Conservation (phyloP, 768 basidiomycete species). For the Polyporus arcularius region DNA sequence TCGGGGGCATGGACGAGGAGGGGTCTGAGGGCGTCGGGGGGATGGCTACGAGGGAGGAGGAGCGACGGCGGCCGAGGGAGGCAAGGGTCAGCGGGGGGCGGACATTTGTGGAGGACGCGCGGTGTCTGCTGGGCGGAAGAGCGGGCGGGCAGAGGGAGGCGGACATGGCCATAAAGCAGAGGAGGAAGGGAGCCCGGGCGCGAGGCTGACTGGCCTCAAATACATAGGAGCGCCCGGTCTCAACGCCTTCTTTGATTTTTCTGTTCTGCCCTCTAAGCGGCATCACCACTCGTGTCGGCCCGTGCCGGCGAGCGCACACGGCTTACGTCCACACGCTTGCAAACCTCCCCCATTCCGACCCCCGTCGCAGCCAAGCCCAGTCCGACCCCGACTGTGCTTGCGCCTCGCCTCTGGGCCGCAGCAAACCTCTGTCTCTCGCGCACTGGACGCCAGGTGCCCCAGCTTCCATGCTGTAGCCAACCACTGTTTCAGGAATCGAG, state of each 20-base stretch:
- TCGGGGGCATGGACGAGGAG: constrained; percentile 22
- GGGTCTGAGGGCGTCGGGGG: constrained; percentile 24
- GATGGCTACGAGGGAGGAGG: constrained; percentile 29
- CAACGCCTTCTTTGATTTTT: constrained; percentile 4
- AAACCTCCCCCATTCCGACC: neutral
- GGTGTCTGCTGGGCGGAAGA: constrained; percentile 49
- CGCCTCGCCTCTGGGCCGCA: neutral
- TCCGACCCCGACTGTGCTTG: neutral
- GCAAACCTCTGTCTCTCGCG: no score
- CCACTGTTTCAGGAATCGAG: no score
- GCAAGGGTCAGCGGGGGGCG: constrained; percentile 51
- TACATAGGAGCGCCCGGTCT: constrained; percentile 14
- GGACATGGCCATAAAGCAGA: constrained; percentile 22
- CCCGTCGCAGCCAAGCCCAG: neutral
- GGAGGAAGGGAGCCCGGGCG: neutral
- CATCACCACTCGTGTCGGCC: constrained; percentile 10
- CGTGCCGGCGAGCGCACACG: constrained; percentile 2
- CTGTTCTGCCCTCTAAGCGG: constrained; percentile 2
- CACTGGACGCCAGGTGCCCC: no score
- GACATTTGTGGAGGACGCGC: constrained; percentile 62
- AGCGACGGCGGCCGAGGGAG: constrained; percentile 46
- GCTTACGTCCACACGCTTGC: constrained; percentile 12
- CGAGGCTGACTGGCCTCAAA: constrained; percentile 14
- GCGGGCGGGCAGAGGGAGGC: constrained; percentile 30
- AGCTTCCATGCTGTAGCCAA: no score